Conservation (phyloP, 2,329 filamentous ascomycete genomes). For the Endothia cerciana region DNA sequence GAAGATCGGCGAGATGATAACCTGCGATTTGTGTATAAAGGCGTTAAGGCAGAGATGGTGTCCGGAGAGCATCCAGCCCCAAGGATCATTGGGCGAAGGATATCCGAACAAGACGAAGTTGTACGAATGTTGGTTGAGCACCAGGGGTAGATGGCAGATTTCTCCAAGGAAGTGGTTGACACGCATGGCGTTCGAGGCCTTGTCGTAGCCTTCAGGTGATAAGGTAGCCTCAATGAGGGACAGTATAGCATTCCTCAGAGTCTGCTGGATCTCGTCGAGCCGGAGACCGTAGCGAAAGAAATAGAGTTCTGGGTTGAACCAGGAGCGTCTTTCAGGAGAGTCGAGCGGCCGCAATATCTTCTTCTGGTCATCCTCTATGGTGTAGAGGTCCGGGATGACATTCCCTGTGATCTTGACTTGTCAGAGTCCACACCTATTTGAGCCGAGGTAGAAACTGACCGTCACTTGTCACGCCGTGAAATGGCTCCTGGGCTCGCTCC, state of each 20-base stretch:
- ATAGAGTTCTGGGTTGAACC: constrained; percentile 74
- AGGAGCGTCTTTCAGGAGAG: constrained; percentile 71
- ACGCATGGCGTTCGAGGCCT: constrained; percentile 70
- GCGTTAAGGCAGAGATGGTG: constrained; percentile 77
- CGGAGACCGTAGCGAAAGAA: constrained; percentile 70
- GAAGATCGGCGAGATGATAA: constrained; percentile 75
- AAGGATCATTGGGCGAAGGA: constrained; percentile 60
- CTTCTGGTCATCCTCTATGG: constrained; percentile 54
- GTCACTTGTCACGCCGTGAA: constrained; percentile 70
- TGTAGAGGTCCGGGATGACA: constrained; percentile 59
- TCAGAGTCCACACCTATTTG: neutral
- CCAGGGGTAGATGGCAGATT: constrained; percentile 60
- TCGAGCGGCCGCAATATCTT: constrained; percentile 64
- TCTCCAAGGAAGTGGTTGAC: constrained; percentile 77
- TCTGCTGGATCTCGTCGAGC: constrained; percentile 60
- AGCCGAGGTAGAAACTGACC: constrained; percentile 46
- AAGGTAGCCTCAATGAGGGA: constrained; percentile 60
- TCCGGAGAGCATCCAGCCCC: constrained; percentile 77
- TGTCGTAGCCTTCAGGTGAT: constrained; percentile 71
- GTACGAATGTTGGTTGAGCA: constrained; percentile 78
- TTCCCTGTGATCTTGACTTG: constrained; percentile 42
- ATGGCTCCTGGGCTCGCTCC: constrained; percentile 56
- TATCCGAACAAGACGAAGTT: constrained; percentile 73
- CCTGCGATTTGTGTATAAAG: constrained; percentile 67
- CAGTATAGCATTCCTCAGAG: constrained; percentile 55